A percentile compares a stretch with the other conserved stretches of the same genome.
These are phyloP conservation scores for Yarrowia yakushimensis DNA, from an alignment of 805 yeast genomes.

Conservation along the genomic window DNA sequence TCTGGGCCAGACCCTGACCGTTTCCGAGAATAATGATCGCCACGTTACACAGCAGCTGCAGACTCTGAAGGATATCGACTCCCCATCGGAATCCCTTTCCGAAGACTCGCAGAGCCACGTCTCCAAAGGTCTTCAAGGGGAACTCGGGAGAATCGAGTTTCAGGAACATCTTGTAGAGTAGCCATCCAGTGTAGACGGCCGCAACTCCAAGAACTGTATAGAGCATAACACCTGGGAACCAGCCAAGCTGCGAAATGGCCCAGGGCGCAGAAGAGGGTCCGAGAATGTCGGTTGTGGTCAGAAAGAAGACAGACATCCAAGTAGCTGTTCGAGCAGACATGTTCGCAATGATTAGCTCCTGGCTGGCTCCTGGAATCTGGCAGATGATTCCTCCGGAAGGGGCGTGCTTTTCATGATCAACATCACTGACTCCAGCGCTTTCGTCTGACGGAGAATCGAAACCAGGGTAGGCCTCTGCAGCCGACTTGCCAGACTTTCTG, in stretches of 20 bases:
- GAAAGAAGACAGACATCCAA: slow-evolving; percentile 39
- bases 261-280: slow-evolving; percentile 47
- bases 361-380: background rate
- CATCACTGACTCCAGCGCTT: background rate
- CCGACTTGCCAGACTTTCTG: background rate
- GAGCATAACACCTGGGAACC: slow-evolving; percentile 43
- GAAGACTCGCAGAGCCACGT: too few relatives aligned
- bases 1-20: too few relatives aligned
- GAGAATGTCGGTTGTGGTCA: slow-evolving; percentile 46
- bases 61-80: too few relatives aligned
- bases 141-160: too few relatives aligned
- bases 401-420: background rate
- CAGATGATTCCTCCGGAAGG: background rate
- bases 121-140: too few relatives aligned
- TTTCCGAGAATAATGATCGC: too few relatives aligned
- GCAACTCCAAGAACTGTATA: too few relatives aligned
- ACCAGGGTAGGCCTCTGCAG: too few relatives aligned
- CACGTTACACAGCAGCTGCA: too few relatives aligned
- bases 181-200: too few relatives aligned
- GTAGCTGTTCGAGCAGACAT: slow-evolving; percentile 31
- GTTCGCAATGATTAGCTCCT: slow-evolving; percentile 29
- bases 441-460: background rate
- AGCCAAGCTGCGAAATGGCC: slow-evolving; percentile 43
- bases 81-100: too few relatives aligned
- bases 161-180: too few relatives aligned